phyloP scores from a whole-genome alignment of 768 basidiomycete species.

The Coprinopsis marcescibilis region DNA sequence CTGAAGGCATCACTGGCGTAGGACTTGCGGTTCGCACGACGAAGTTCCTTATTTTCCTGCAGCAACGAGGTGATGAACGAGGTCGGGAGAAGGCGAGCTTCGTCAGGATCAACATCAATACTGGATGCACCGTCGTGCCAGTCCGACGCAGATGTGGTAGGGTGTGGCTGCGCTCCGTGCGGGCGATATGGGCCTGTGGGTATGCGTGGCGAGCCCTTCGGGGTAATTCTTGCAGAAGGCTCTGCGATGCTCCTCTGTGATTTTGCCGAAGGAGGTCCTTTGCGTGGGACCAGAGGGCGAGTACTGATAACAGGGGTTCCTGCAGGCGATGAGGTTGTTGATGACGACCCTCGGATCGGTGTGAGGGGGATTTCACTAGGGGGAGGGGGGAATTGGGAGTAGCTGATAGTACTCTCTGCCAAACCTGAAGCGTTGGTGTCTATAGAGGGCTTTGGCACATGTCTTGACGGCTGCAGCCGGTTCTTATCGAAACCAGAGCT shows the following conservation, averaged over 20 bases:
- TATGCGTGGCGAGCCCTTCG: not conserved
- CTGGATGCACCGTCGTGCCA: slow-evolving; percentile 60
- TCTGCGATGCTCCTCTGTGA: not conserved
- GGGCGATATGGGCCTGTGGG: too few species aligned
- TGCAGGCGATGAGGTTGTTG: not conserved
- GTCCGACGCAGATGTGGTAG: slow-evolving; percentile 46
- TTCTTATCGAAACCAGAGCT: too few species aligned
- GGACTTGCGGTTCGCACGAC: slow-evolving; percentile 25
- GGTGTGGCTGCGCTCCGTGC: too few species aligned
- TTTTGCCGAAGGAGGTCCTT: not conserved
- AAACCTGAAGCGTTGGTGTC: slow-evolving; percentile 52
- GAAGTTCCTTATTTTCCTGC: slow-evolving; percentile 33
- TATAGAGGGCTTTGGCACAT: slow-evolving; percentile 35
- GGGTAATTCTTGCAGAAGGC: not conserved
- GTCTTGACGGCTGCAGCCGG: slow-evolving; percentile 17
- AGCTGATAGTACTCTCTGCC: slow-evolving; percentile 52
- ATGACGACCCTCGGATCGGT: slow-evolving; percentile 28
- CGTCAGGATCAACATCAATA: slow-evolving; percentile 49
- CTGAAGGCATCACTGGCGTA: slow-evolving; percentile 38
- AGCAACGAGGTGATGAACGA: slow-evolving; percentile 57
- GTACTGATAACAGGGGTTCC: slow-evolving; percentile 17
- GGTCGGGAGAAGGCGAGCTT: slow-evolving; percentile 54
- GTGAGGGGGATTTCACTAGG: slow-evolving; percentile 42
- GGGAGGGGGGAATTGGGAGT: slow-evolving; percentile 49
- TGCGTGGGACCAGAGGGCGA: slow-evolving; percentile 22